These are phyloP conservation scores for Prototheca wickerhamii DNA, from an alignment of 163 green algal species.

Conservation along the genomic window DNA sequence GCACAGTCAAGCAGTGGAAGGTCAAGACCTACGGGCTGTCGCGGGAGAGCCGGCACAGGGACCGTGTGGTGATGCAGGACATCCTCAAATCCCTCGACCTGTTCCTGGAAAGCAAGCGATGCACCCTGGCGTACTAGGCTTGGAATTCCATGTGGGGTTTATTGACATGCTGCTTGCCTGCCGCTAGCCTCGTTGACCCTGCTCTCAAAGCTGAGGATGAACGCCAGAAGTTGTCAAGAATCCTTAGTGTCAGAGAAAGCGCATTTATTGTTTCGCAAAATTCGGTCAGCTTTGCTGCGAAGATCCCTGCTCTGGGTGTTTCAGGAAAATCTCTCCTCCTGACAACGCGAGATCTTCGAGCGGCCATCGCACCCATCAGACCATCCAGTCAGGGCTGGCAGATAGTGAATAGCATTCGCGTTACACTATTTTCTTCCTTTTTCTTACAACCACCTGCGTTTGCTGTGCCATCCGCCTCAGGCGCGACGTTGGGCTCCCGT, in stretches of 20 bases:
- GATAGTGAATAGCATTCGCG: background rate
- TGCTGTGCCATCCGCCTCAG: background rate
- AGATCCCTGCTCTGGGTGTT: too few relatives aligned
- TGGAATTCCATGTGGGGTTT: background rate
- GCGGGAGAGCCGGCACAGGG: constrained; percentile 53
- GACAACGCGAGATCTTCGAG: too few relatives aligned
- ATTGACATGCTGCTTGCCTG: background rate
- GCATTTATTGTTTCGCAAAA: too few relatives aligned
- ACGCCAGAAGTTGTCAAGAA: background rate
- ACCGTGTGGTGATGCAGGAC: constrained; percentile 48
- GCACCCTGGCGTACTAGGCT: constrained; percentile 29
- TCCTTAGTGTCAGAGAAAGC: background rate
- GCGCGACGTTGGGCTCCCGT: background rate
- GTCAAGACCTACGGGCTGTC: constrained; percentile 54
- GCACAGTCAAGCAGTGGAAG: constrained; percentile 70
- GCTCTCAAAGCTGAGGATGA: background rate
- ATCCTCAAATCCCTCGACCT: constrained; percentile 57
- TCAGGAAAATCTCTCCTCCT: too few relatives aligned
- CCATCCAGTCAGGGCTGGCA: background rate
- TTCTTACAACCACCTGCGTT: background rate
- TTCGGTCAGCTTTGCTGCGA: too few relatives aligned
- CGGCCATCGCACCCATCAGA: too few relatives aligned
- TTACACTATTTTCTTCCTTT: background rate
- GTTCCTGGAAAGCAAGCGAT: constrained; percentile 36
- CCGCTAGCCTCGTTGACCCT: background rate